These are phyloP conservation scores for Dicorynia guianensis DNA, from an alignment of 306 rosid species.

Conservation along the genomic window DNA sequence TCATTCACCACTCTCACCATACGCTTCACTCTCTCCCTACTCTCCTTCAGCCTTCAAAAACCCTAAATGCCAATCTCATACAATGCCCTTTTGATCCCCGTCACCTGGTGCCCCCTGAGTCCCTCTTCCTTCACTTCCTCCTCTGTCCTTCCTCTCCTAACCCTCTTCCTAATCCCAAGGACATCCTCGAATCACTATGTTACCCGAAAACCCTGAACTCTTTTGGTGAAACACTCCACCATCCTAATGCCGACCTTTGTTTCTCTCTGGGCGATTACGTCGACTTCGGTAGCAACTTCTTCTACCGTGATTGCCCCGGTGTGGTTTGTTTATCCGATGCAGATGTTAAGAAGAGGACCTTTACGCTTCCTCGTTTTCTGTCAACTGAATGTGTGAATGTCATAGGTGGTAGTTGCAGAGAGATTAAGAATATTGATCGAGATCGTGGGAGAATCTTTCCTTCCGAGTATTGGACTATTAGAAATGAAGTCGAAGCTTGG, in stretches of 20 bases:
- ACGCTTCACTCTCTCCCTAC: conserved; percentile 47
- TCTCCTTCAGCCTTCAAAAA: conserved; percentile 44
- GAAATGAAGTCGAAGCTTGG: conserved; percentile 69
- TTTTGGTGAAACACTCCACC: conserved; percentile 11
- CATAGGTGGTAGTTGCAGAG: not conserved
- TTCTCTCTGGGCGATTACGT: conserved; percentile 54
- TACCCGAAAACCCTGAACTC: conserved; percentile 63
- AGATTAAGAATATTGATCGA: not conserved
- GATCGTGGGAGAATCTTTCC: conserved; percentile 53
- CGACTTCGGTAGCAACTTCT: conserved; percentile 52
- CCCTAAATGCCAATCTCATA: conserved; percentile 43
- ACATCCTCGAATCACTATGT: conserved; percentile 45
- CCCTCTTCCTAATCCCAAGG: conserved; percentile 37
- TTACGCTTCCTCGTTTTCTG: conserved; percentile 65
- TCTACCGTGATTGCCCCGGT: conserved; percentile 73
- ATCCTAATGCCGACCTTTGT: conserved; percentile 56
- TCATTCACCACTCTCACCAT: conserved; percentile 48
- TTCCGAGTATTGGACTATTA: conserved; percentile 59
- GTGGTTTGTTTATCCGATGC: conserved; percentile 54
- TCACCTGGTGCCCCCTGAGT: conserved; percentile 64
- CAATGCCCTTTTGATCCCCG: conserved; percentile 62
- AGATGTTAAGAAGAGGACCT: conserved; percentile 44
- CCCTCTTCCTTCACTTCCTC: conserved; percentile 74
- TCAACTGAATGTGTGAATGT: conserved; percentile 56
- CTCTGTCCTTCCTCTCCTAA: conserved; percentile 67